These are phyloP conservation scores for Tolypocladium inflatum DNA, from an alignment of 2,329 filamentous ascomycete species.

Conservation along the genomic window DNA sequence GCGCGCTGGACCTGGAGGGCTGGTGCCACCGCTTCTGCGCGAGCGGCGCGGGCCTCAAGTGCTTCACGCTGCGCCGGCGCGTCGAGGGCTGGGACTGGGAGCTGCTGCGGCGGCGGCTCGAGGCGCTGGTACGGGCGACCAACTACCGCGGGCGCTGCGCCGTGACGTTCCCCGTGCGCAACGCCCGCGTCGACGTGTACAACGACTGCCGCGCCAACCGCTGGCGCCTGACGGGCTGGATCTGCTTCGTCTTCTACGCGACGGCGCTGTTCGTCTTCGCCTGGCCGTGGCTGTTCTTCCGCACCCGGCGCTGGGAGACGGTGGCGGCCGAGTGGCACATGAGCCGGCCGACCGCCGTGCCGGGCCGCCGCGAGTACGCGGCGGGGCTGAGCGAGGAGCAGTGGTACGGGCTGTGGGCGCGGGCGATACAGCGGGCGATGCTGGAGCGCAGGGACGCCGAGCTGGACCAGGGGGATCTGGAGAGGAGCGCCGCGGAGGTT, in stretches of 20 bases:
- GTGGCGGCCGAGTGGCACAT: conserved; percentile 48
- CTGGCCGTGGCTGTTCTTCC: conserved; percentile 61
- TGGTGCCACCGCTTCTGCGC: conserved; percentile 64
- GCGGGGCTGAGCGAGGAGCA: conserved; percentile 41
- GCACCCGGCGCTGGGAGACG: conserved; percentile 59
- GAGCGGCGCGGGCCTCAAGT: conserved; percentile 46
- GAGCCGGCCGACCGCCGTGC: conserved; percentile 18
- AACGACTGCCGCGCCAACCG: conserved; percentile 52
- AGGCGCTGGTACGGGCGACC: conserved; percentile 49
- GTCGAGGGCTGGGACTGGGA: conserved; percentile 53
- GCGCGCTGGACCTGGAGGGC: conserved; percentile 27
- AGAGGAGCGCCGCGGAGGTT: conserved; percentile 20
- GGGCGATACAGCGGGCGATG: conserved; percentile 49
- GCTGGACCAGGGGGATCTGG: conserved; percentile 49
- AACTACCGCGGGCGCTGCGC: conserved; percentile 56
- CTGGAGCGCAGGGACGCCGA: conserved; percentile 45
- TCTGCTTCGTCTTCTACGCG: conserved; percentile 55
- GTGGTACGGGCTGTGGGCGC: conserved; percentile 55
- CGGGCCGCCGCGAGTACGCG: conserved; percentile 35
- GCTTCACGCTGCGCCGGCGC: conserved; percentile 39
- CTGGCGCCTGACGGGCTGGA: conserved; percentile 55
- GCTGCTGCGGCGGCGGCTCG: conserved; percentile 40
- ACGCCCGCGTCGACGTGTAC: conserved; percentile 52
- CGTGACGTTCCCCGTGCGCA: conserved; percentile 50
- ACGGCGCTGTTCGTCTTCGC: conserved; percentile 59